Evolutionary conservation across 2,329 filamentous ascomycete species (phyloP), one percentile per base, ranked within the genome.

Genomic region (Aphanocladium album): DNA sequence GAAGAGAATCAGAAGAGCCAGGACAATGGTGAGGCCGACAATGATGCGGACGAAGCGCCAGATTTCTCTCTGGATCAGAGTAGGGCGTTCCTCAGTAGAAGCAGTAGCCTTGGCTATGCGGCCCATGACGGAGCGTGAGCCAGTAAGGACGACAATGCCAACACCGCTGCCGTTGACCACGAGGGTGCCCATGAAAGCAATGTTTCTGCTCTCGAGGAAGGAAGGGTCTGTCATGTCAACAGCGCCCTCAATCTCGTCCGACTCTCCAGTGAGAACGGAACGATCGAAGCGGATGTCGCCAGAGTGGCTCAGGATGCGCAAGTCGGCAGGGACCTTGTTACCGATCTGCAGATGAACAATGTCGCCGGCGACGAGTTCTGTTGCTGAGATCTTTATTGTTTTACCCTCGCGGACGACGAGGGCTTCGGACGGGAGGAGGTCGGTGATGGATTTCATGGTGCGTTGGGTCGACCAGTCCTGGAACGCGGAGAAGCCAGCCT

Each of bases 271-370:
- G 25, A 79, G 69, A 23, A 77, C 70, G 1, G 75, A 70, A 1
- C 75, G 67, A 39, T 79, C 76, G 59, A 79, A 78, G 1, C 74
- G 73, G 45, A 77, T 70, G 27, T 78, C 76, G 0, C 74, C 76
- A 8, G 76, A 78, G 60, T 74, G 73, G 7, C 66, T 69, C 2
- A 78, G 61, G 35, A 79, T 69, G n/a, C 79, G 74, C 30, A 80
- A 62, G 64, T 81, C 79, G 5, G 78, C 79, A 0, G 79, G 78
- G 5, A 81, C 77, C 8, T 79, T 80, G 67, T 80, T 76, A 5
- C 79, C 79, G 1, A 78, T 76, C 56, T 74, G 72, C 12, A 81
- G 67, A 11, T 78, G 72, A 7, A 81, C 73, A 23, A 81, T 67
- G 60, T 81, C 79, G 9, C 79, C 79, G 21, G 72, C 73, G 5